Evolutionary conservation across 192 early-diverging fungal species (phyloP), one percentile per base, ranked within the genome.

Genomic region (Radiomyces spectabilis): DNA sequence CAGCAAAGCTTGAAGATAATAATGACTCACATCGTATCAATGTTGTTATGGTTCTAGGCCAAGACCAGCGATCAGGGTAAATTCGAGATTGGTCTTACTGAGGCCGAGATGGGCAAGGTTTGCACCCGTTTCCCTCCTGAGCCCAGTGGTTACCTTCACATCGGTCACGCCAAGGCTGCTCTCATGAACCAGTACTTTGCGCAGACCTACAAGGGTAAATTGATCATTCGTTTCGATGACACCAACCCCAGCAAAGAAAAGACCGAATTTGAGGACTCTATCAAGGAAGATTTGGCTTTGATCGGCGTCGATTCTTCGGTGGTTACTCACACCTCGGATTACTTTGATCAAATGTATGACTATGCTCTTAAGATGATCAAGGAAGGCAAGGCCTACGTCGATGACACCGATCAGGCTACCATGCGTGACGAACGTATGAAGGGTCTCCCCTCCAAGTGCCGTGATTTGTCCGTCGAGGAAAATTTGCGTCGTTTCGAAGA

Each of bases 91-190:
- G 86, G 78, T 26, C 74, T 99, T 29, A 71, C 82, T 50, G 83
- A 75, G 56, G 87, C 88, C 16, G 77, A 83, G 59, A 57, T 83
- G 58, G 97, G 97, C 47, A 76, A 86, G 61, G 94, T 99, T 16
- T 92, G 94, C 21, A 98, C 94, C 25, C 83, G 97, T 46, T 99
- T 99, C 82, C 95, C 97, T 46, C 97, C 97, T 2, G 97, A 99
- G 79, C 95, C 97, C 53, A 85, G 79, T 67, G 97, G 95, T 69
- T 99, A 95, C 73, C 75, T 99, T 53, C 97, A 99, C 74, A 96
- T 99, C 80, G 97, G 97, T 50, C 97, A 99, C 68, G 93, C 94
- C 47, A 99, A 99, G 81, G 97, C 97, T 30, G 97, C 93, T 10
- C 74, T 99, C 41, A 67, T 99, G 47, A 99, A 98, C 78, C 89